Conservation (phyloP, 306 rosid genomes). For the Biancaea sappan region DNA sequence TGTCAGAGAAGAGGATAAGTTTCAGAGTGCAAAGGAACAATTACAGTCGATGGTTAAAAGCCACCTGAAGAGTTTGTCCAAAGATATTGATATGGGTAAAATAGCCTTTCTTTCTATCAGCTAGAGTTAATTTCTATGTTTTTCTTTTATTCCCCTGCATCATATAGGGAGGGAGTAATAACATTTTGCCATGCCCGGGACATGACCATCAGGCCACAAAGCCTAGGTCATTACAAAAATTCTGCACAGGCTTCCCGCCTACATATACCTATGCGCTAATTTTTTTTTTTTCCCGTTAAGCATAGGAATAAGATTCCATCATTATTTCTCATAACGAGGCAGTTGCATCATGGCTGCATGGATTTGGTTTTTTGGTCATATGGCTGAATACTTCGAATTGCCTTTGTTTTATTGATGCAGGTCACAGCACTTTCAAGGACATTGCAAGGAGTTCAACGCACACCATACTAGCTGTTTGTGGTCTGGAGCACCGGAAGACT, state of each 20-base stretch:
- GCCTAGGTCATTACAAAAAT: neutral
- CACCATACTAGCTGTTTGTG: constrained; percentile 79
- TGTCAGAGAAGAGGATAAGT: constrained; percentile 45
- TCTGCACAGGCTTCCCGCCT: neutral
- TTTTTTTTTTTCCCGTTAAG: neutral
- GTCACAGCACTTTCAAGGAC: constrained; percentile 50
- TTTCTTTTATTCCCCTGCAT: constrained; percentile 9
- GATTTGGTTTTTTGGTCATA: neutral
- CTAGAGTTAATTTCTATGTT: constrained; percentile 3
- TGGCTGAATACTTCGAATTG: constrained; percentile 25
- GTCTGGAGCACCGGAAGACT: constrained; percentile 58
- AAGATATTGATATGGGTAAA: constrained; percentile 57
- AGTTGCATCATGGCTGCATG: constrained; percentile 29
- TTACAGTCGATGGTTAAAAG: constrained; percentile 59
- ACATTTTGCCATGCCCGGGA: neutral
- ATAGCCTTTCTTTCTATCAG: constrained; percentile 29
- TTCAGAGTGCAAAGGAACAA: constrained; percentile 59
- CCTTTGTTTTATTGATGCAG: constrained; percentile 50
- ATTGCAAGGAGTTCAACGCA: constrained; percentile 59
- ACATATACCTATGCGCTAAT: constrained; percentile 20
- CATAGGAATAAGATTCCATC: constrained; percentile 29
- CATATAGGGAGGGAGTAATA: constrained; percentile 31
- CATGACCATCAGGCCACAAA: neutral
- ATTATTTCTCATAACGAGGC: constrained; percentile 17
- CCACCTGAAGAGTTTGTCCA: constrained; percentile 66